Percentiles rank a stretch among this genome's conserved stretches.
These are phyloP conservation scores for Amoeboaphelidium occidentale DNA, from an alignment of 371 early-diverging fungal species.

Conservation along the genomic window DNA sequence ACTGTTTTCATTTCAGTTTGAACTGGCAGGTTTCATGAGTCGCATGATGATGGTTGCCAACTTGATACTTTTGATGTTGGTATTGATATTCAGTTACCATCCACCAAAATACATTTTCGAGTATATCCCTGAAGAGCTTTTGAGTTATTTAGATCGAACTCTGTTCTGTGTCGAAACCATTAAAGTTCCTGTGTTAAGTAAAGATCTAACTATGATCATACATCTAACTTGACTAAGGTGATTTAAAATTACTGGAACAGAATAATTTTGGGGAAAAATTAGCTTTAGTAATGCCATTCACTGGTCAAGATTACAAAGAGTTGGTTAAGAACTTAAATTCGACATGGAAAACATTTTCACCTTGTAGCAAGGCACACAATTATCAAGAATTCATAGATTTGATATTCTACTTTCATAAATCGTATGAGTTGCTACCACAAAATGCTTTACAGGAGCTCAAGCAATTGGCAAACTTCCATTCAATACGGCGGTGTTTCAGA, in stretches of 20 bases:
- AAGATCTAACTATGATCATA: no score
- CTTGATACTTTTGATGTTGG: no score
- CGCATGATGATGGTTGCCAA: no score
- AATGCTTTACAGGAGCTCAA: neutral
- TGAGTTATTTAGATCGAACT: no score
- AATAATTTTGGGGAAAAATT: slow-evolving; percentile 3
- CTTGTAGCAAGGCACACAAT: slow-evolving; percentile 4
- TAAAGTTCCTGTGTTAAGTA: no score
- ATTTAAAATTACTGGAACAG: slow-evolving; percentile 4
- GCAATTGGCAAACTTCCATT: neutral
- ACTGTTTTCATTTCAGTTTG: no score
- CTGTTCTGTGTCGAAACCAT: no score
- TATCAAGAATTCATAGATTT: slow-evolving; percentile 5
- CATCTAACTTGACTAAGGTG: no score
- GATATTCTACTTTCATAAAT: slow-evolving; percentile 9
- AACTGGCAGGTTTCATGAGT: no score
- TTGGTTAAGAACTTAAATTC: slow-evolving; percentile 5
- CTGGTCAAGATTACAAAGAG: slow-evolving; percentile 1
- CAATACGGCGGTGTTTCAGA: slow-evolving; percentile 4
- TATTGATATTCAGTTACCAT: no score
- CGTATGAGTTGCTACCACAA: slow-evolving; percentile 1
- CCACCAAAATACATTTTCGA: no score
- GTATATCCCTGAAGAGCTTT: no score
- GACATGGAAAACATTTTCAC: slow-evolving; percentile 5
- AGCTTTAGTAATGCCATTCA: slow-evolving; percentile 10